Percentiles rank a stretch among this genome's conserved stretches.
Evolutionary conservation across 1,139 yeast species (phyloP).

Genomic region (Citeromyces hawaiiensis): DNA sequence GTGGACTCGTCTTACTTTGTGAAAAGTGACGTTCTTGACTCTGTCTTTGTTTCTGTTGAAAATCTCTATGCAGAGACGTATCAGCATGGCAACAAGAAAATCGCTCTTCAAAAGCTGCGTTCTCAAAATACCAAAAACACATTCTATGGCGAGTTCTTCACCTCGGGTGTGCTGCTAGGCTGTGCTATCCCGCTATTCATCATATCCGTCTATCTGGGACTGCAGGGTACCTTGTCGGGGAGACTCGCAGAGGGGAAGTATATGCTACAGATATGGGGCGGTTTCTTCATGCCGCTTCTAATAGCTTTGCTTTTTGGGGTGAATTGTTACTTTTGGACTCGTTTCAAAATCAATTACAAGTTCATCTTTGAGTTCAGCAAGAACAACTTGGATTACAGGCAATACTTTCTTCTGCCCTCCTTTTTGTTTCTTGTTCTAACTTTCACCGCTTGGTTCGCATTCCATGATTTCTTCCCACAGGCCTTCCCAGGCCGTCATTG

Average conservation of each 20-base stretch:
- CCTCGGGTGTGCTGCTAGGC: conserved; percentile 59
- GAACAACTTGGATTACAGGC: conserved; percentile 53
- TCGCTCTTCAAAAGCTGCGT: conserved; percentile 60
- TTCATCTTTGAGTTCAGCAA: conserved; percentile 83
- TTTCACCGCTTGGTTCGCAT: conserved; percentile 63
- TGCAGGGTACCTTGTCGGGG: conserved; percentile 22
- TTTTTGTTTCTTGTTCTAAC: conserved; percentile 41
- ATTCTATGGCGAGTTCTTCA: conserved; percentile 32
- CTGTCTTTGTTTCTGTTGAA: conserved; percentile 48
- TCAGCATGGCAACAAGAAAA: conserved; percentile 62
- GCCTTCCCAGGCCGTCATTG: conserved; percentile 54
- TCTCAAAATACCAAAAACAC: conserved; percentile 26
- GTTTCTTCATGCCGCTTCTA: conserved; percentile 56
- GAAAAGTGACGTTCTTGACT: conserved; percentile 54
- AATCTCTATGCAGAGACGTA: conserved; percentile 54
- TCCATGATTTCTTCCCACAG: conserved; percentile 53
- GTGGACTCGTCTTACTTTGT: conserved; percentile 43
- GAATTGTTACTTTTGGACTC: conserved; percentile 62
- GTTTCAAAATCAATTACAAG: conserved; percentile 70
- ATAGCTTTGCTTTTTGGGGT: conserved; percentile 51
- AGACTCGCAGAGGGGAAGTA: conserved; percentile 38
- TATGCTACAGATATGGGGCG: conserved; percentile 84
- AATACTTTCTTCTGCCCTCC: conserved; percentile 52
- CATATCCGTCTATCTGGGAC: conserved; percentile 36
- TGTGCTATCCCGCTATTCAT: conserved; percentile 50